These are phyloP conservation scores for Pelargonium myrrhifolium DNA, from an alignment of 441 rosid genomes.

Conservation along the genomic window DNA sequence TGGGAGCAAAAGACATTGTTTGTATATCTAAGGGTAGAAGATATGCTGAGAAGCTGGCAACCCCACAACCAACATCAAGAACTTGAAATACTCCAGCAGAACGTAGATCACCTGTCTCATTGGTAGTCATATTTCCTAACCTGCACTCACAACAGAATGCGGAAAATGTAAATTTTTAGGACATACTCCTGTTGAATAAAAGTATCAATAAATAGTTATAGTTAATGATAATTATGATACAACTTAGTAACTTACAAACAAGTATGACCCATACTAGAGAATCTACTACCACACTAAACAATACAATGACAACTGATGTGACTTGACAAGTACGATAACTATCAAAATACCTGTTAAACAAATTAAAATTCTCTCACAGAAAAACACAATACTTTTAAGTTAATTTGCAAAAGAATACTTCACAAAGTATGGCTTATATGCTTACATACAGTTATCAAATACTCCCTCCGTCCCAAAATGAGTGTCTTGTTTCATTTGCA, in stretches of 20 bases:
- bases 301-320: neutral
- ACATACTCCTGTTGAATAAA: neutral
- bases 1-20: constrained; percentile 95
- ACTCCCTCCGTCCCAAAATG: too few species aligned
- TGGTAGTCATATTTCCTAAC: constrained; percentile 74
- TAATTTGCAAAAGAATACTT: neutral
- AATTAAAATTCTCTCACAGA: neutral
- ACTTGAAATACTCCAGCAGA: constrained; percentile 84
- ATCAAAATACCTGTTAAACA: neutral
- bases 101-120: constrained; percentile 67
- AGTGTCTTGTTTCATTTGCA: too few species aligned
- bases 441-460: neutral
- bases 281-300: neutral
- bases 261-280: neutral
- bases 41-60: constrained; percentile 93
- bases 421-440: neutral
- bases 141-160: constrained; percentile 30
- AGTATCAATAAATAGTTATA: neutral
- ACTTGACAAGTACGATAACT: neutral
- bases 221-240: neutral
- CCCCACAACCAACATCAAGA: constrained; percentile 96
- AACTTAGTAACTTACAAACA: neutral
- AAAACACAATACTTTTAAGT: neutral
- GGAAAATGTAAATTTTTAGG: neutral
- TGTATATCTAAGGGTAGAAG: constrained; percentile 76